A percentile compares a stretch with the other conserved stretches of the same genome.
These are phyloP conservation scores for Umbilicaria muhlenbergii DNA, from an alignment of 495 filamentous ascomycete genomes.

Conservation along the genomic window DNA sequence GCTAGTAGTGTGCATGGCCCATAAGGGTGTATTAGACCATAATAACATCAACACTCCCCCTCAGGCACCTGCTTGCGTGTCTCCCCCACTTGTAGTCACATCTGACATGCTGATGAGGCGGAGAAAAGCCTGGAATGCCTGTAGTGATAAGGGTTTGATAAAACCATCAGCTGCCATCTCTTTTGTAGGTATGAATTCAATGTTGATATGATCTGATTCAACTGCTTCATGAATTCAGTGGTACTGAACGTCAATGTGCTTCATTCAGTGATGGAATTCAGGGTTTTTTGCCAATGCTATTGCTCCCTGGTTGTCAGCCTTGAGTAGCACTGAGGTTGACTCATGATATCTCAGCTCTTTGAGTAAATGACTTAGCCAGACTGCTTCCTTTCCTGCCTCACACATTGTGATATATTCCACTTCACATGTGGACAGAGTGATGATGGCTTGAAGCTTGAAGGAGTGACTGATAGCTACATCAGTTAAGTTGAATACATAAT, in stretches of 20 bases:
- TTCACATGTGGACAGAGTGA: conserved; percentile 20
- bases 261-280: conserved; percentile 16
- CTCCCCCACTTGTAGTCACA: too few species aligned
- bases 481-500: conserved; percentile 1
- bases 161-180: conserved; percentile 15
- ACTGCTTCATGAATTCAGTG: conserved; percentile 11
- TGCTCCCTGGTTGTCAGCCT: conserved; percentile 19
- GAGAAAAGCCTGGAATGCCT: conserved; percentile 14
- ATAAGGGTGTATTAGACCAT: too few species aligned
- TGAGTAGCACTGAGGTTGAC: conserved; percentile 7
- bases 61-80: too few species aligned
- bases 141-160: conserved; percentile 15
- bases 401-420: conserved; percentile 12
- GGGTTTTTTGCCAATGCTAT: conserved; percentile 18
- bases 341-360: conserved; percentile 15
- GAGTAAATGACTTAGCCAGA: conserved; percentile 21
- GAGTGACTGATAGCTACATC: conserved; percentile 23
- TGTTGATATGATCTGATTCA: conserved; percentile 12
- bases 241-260: conserved; percentile 19
- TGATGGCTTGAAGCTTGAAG: conserved; percentile 20
- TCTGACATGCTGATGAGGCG: conserved; percentile 5
- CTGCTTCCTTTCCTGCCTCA: conserved; percentile 27
- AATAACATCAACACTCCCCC: too few species aligned
- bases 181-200: conserved; percentile 13
- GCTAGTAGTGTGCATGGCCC: too few species aligned